Evolutionary conservation across 345 rosid species (phyloP).

Genomic region (Arabidopsis suecica): DNA sequence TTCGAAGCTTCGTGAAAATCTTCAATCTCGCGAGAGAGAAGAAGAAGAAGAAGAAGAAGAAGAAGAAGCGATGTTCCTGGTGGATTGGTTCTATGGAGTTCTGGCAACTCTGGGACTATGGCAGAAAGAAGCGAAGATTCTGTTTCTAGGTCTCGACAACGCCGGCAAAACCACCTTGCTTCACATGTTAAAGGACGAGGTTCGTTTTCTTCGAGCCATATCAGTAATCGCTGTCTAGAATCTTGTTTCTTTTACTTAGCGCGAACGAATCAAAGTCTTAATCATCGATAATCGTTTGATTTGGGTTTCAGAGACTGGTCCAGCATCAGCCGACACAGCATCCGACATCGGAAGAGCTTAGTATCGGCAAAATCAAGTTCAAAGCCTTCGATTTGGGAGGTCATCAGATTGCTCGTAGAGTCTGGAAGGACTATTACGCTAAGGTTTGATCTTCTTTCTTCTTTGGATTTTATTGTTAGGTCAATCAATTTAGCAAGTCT

Average conservation of each 20-base stretch:
- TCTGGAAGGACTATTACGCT: constrained; percentile 84
- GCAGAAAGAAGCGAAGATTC: constrained; percentile 48
- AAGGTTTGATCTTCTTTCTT: constrained; percentile 50
- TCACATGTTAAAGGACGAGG: constrained; percentile 86
- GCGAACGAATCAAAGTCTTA: neutral
- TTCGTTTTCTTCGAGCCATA: constrained; percentile 27
- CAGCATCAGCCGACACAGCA: constrained; percentile 89
- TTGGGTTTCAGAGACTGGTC: constrained; percentile 64
- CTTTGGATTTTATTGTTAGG: neutral
- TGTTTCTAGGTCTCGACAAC: constrained; percentile 77
- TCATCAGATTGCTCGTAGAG: constrained; percentile 86
- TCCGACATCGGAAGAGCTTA: constrained; percentile 57
- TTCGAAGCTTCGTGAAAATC: neutral
- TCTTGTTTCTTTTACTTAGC: neutral
- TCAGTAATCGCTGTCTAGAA: neutral
- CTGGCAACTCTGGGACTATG: neutral
- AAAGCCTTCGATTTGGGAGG: constrained; percentile 89
- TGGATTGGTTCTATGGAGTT: constrained; percentile 29
- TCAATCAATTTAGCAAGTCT: neutral
- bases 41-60: neutral
- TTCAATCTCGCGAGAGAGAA: neutral
- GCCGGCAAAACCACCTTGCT: constrained; percentile 76
- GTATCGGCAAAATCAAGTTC: constrained; percentile 49
- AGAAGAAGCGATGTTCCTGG: constrained; percentile 25
- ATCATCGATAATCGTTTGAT: neutral